Evolutionary conservation across 2,329 filamentous ascomycete species (phyloP), one percentile per base, ranked within the genome.

Genomic region (Colletotrichum sp.): DNA sequence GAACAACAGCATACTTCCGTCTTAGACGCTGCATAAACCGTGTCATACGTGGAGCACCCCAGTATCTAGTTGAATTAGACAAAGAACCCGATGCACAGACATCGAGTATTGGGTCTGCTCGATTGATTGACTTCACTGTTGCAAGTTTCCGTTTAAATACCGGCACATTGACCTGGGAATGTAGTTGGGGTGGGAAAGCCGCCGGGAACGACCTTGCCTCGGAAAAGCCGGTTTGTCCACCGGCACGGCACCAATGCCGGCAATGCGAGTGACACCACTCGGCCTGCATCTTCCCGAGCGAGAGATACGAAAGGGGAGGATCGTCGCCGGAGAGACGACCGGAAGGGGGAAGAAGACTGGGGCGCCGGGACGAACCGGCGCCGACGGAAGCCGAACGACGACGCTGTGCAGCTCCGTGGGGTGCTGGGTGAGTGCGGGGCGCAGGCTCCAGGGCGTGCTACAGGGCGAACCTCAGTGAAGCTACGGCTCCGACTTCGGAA

Each of bases 401-500:
- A 48, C 70, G 16, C 70, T 30, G 28, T 39, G 25, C 28, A 32
- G 65, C 55, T 62, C 68, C 67, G 65, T 67, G 52, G 70, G 64
- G 64, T 30, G 52, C 30, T 66, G 64, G 30, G 4, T 3, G 18
- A n/a, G 25, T 30, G 58, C 58, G 58, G 58, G 58, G 58, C 18
- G n/a, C 30, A 65, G 64, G 43, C 39, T 74, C 25, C 56, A 56
- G 71, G 39, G 71, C 55, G 10, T 3, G 8, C 5, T 62, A 5
- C 30, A 62, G 58, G 30, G 58, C 56, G 56, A 60, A 60, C 16
- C 18, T 60, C 58, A 52, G n/a, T 43, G 52, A 34, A 70, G 39
- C 67, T 70, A 34, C 36, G 34, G 55, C 80, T 84, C 83, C 83
- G 83, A 84, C 82, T 77, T 84, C 83, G 83, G 84, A 83, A 83